Percentiles rank a stretch among this genome's conserved stretches.
These are phyloP conservation scores for Exophiala phaeomuriformis DNA, from an alignment of 2,329 filamentous ascomycete species.

Conservation along the genomic window DNA sequence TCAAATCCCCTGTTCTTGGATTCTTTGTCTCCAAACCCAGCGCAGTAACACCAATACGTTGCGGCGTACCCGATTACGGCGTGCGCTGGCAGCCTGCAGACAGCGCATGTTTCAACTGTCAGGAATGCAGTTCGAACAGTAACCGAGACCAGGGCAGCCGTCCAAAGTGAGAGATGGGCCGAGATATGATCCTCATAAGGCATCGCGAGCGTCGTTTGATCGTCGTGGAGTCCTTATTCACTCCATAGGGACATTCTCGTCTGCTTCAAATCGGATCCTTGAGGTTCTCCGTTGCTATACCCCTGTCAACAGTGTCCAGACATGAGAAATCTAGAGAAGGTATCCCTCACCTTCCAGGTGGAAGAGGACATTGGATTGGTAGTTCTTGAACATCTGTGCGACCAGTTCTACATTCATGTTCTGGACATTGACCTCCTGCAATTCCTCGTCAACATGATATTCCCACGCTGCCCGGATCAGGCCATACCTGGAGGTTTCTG, in stretches of 20 bases:
- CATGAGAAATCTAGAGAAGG: not conserved
- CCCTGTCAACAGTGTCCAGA: slow-evolving; percentile 5
- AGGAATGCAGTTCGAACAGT: too few relatives aligned
- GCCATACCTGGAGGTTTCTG: slow-evolving; percentile 70
- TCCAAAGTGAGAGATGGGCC: too few relatives aligned
- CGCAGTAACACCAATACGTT: too few relatives aligned
- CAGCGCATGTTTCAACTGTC: too few relatives aligned
- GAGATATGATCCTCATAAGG: too few relatives aligned
- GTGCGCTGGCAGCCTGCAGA: too few relatives aligned
- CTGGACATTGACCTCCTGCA: slow-evolving; percentile 89
- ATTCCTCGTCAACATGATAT: not conserved
- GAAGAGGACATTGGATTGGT: slow-evolving; percentile 94
- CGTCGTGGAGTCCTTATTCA: not conserved
- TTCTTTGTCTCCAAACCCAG: too few relatives aligned
- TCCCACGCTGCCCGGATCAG: not conserved
- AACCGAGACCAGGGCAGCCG: too few relatives aligned
- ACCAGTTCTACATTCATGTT: slow-evolving; percentile 99
- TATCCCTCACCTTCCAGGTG: slow-evolving; percentile 74
- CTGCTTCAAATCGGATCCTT: slow-evolving; percentile 61
- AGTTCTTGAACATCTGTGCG: slow-evolving; percentile 99
- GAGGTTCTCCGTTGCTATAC: slow-evolving; percentile 69
- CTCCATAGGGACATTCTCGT: not conserved
- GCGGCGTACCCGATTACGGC: too few relatives aligned
- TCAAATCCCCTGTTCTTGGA: too few relatives aligned
- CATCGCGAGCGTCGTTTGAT: too few relatives aligned